These are phyloP conservation scores for Nelumbo lutea DNA, from an alignment of 164 flowering plant species.

Conservation along the genomic window DNA sequence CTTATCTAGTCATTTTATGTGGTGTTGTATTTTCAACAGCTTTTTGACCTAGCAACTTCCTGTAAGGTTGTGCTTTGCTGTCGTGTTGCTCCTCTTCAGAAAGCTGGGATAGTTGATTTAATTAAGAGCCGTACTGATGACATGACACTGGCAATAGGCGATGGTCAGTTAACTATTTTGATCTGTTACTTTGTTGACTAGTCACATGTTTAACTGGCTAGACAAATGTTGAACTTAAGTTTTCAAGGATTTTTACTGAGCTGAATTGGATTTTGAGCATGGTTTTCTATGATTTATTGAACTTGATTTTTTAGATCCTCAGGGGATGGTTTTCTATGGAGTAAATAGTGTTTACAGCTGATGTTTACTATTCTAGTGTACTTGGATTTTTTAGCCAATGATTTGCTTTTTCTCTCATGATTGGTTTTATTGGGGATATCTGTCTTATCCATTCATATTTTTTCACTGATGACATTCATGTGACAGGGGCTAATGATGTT, in stretches of 20 bases:
- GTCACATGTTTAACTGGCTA: no score
- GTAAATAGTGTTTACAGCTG: not conserved
- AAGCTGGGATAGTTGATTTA: constrained; percentile 90
- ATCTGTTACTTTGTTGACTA: not conserved
- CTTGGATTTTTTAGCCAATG: not conserved
- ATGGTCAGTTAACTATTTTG: constrained; percentile 54
- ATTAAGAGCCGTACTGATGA: constrained; percentile 84
- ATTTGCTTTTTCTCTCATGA: not conserved
- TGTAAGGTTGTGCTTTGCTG: constrained; percentile 87
- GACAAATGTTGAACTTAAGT: not conserved
- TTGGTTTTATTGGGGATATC: not conserved
- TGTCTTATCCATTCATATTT: not conserved
- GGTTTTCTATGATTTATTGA: not conserved
- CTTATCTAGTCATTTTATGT: not conserved
- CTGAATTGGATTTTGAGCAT: not conserved
- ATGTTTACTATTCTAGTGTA: not conserved
- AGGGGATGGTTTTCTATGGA: not conserved
- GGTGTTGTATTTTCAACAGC: constrained; percentile 39
- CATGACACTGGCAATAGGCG: constrained; percentile 93
- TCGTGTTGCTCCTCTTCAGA: constrained; percentile 94
- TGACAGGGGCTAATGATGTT: constrained; percentile 90
- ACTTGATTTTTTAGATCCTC: not conserved
- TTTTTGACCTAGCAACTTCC: constrained; percentile 75
- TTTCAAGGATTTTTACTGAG: not conserved
- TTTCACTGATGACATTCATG: constrained; percentile 6